Conservation (phyloP, 2,329 filamentous ascomycete species). For the Teratosphaeriaceae sp. region DNA sequence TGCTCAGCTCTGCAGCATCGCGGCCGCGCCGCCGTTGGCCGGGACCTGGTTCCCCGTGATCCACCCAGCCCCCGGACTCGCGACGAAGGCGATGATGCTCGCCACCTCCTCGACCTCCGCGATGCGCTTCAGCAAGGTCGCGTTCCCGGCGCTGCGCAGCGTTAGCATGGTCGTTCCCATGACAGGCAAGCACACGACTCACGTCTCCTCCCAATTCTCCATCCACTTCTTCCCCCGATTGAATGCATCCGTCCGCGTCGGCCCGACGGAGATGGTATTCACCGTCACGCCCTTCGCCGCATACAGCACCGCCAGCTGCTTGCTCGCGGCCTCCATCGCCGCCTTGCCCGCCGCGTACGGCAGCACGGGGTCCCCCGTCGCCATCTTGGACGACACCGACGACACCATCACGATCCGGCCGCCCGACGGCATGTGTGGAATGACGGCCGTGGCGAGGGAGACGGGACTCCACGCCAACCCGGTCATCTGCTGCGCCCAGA, state of each 20-base stretch:
- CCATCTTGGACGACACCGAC: conserved; percentile 6
- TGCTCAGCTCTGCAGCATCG: conserved; percentile 9
- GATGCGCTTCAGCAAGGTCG: conserved; percentile 8
- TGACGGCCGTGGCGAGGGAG: conserved; percentile 4
- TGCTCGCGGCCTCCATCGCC: conserved; percentile 8
- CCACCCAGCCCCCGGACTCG: conserved; percentile 5
- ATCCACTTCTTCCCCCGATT: background rate
- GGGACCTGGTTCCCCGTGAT: conserved; percentile 9
- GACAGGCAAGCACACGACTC: background rate
- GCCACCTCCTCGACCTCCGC: conserved; percentile 11
- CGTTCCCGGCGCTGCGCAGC: background rate
- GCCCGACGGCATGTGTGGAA: conserved; percentile 9
- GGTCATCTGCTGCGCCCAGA: conserved; percentile 8
- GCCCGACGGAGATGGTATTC: conserved; percentile 10
- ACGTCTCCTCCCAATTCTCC: conserved; percentile 1
- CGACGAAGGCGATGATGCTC: conserved; percentile 12
- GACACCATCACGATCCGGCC: conserved; percentile 12
- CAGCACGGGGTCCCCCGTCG: conserved; percentile 6
- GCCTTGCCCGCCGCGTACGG: conserved; percentile 9
- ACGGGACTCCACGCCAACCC: conserved; percentile 9
- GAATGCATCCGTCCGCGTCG: conserved; percentile 7
- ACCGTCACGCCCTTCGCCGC: conserved; percentile 9
- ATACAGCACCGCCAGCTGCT: conserved; percentile 7
- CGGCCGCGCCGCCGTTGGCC: conserved; percentile 8
- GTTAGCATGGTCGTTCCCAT: too few species aligned